A percentile compares a stretch with the other conserved stretches of the same genome.
These are phyloP conservation scores for Monosporascus ibericus DNA, from an alignment of 2,329 filamentous ascomycete species.

Conservation along the genomic window DNA sequence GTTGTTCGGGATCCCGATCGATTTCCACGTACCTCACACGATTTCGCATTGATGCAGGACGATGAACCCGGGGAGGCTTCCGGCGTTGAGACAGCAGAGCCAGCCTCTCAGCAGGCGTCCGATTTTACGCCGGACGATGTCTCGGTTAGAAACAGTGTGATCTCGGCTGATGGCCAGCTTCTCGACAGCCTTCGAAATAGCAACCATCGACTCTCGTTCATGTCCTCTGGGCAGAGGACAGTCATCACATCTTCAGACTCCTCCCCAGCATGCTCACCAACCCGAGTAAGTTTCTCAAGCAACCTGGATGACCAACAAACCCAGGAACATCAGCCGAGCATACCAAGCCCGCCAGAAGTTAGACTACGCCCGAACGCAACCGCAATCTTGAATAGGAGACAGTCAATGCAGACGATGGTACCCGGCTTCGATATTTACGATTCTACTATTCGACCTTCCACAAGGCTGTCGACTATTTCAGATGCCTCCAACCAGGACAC, in stretches of 20 bases:
- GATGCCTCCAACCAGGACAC: constrained; percentile 14
- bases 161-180: constrained; percentile 53
- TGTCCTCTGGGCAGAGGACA: constrained; percentile 57
- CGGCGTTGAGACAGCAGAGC: constrained; percentile 21
- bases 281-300: constrained; percentile 43
- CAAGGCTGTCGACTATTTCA: constrained; percentile 11
- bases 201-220: constrained; percentile 48
- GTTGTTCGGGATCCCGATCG: constrained; percentile 43
- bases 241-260: constrained; percentile 53
- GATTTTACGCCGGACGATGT: constrained; percentile 45
- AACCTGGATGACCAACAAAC: constrained; percentile 25
- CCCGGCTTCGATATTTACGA: constrained; percentile 35
- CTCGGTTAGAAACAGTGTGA: constrained; percentile 51
- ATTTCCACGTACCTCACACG: constrained; percentile 34
- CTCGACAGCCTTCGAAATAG: constrained; percentile 50
- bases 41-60: constrained; percentile 29
- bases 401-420: constrained; percentile 44
- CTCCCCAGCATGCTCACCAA: constrained; percentile 52
- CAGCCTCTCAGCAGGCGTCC: constrained; percentile 23
- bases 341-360: constrained; percentile 25
- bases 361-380: constrained; percentile 46
- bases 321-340: constrained; percentile 16
- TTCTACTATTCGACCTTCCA: constrained; percentile 19
- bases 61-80: constrained; percentile 14
- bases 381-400: constrained; percentile 43